Evolutionary conservation across 495 filamentous ascomycete species (phyloP), one percentile per base, ranked within the genome.

Genomic region (Lasiosphaeria ovina): DNA sequence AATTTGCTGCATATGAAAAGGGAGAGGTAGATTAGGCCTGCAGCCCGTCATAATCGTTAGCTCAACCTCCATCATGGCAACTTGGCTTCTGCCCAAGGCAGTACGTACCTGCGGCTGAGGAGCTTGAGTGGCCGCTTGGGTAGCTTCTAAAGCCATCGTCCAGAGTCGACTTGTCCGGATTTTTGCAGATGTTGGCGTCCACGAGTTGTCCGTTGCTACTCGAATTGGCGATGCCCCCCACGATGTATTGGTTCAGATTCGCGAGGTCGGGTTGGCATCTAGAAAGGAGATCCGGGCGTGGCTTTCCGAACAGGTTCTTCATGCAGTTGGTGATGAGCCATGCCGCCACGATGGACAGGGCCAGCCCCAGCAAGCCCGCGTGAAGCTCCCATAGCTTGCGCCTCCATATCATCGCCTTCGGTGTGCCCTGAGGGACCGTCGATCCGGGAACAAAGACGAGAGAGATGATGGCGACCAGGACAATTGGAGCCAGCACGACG

Each of bases 81-180:
- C 11, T 47, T n/a, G 5, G 12, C 44, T 47, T 9, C 12, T 5
- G 12, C 44, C 44, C 4, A 5, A 11, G 11, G 2, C 12, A 47
- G 35, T 8, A 50, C 68, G 34, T 65, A 72, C 70, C 90, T 17
- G 89, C 88, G 45, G 92, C 92, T 11, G 92, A 74, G 17, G 80
- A 79, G 56, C 73, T 74, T 33, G 81, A 70, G 63, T 87, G 84
- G 63, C 89, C 89, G 51, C 86, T 89, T 32, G 92, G 92, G 75
- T 89, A 96, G 62, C 89, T 92, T 52, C 87, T 84, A 69, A 96
- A 96, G 1, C 91, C 92, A 70, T 96, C 92, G 65, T 92, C 85
- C 55, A 96, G 77, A n/a, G 87, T 76, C 6, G 64, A 56, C 17
- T 77, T 78, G 71, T 93, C 81, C 3, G 82, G 77, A 60, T 87